These are phyloP conservation scores for Picochlorum sp. DNA, from an alignment of 139 green algal genomes.

Conservation along the genomic window DNA sequence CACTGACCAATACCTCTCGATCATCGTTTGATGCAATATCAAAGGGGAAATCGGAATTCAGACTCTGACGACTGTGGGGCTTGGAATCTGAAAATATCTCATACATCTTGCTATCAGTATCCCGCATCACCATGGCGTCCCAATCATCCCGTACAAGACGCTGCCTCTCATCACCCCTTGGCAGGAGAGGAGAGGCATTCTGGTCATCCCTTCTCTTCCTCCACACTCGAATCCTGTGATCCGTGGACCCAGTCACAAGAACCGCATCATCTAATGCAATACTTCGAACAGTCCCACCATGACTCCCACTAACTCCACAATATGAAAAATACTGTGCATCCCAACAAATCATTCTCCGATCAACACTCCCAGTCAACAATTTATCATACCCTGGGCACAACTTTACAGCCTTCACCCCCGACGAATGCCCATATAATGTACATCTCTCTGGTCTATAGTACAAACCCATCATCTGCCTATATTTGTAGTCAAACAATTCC, in stretches of 20 bases:
- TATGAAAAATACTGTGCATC: neutral
- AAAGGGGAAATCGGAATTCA: neutral
- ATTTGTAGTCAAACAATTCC: neutral
- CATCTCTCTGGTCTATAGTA: neutral
- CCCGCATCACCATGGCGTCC: no score
- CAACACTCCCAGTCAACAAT: conserved; percentile 5
- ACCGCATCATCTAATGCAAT: conserved; percentile 8
- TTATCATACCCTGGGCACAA: neutral
- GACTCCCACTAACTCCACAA: neutral
- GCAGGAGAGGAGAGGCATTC: no score
- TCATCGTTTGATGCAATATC: neutral
- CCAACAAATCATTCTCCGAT: neutral
- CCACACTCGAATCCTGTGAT: neutral
- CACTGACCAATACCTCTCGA: conserved; percentile 19
- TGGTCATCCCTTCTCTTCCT: neutral
- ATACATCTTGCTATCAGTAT: no score
- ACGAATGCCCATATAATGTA: conserved; percentile 4
- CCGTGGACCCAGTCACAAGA: neutral
- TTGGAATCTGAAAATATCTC: no score
- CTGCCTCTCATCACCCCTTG: no score
- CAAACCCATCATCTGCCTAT: neutral
- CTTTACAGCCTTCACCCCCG: conserved; percentile 13
- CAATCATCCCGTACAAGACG: no score
- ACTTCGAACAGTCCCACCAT: conserved; percentile 6
- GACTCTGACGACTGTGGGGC: no score